Evolutionary conservation across 331 rosid genomes (phyloP).

Genomic region (Ulmus americana): DNA sequence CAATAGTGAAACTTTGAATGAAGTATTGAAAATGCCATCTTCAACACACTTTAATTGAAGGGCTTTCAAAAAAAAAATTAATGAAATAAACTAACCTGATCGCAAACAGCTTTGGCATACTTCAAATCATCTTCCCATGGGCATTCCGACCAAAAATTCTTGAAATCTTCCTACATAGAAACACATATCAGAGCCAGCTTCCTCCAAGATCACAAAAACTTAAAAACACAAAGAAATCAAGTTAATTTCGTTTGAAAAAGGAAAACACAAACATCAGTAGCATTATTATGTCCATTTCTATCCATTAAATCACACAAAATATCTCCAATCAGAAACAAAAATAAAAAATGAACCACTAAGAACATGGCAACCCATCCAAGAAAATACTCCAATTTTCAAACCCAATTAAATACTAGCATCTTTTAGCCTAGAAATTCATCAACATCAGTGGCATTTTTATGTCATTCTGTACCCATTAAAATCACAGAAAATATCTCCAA

Average conservation of each 20-base stretch:
- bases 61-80: too few relatives aligned
- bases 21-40: too few relatives aligned
- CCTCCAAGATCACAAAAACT: neutral
- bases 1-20: too few relatives aligned
- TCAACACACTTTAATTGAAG: too few relatives aligned
- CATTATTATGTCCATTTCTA: neutral
- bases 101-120: constrained; percentile 77
- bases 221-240: neutral
- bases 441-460: too few relatives aligned
- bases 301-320: neutral
- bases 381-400: neutral
- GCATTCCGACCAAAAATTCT: constrained; percentile 88
- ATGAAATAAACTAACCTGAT: constrained; percentile 44
- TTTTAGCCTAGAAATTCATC: neutral
- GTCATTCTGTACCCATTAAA: too few relatives aligned
- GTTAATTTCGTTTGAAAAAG: neutral
- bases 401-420: neutral
- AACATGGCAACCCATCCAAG: neutral
- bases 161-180: constrained; percentile 80
- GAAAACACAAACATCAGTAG: neutral
- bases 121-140: constrained; percentile 96
- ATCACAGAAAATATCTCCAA: too few relatives aligned
- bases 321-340: neutral
- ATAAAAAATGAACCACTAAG: too few relatives aligned
- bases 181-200: constrained; percentile 18